Evolutionary conservation across 768 basidiomycete genomes (phyloP).

Genomic region (Rhizopogon vesiculosus): DNA sequence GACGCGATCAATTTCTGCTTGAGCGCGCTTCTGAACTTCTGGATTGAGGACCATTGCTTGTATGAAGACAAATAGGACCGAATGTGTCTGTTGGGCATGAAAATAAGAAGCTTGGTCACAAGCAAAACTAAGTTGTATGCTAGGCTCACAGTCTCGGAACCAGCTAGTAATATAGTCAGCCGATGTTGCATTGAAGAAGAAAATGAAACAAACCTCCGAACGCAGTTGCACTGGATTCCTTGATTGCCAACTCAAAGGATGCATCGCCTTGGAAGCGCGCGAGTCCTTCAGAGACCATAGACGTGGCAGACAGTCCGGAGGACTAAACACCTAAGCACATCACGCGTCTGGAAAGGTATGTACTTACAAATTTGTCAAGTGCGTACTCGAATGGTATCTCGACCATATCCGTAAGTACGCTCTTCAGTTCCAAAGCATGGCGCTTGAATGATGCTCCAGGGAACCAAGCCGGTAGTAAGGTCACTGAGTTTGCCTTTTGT

Average conservation of each 20-base stretch:
- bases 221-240: slow-evolving; percentile 6
- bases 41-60: slow-evolving; percentile 14
- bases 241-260: slow-evolving; percentile 1
- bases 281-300: slow-evolving; percentile 27
- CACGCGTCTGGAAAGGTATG: neutral
- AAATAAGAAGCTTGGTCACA: neutral
- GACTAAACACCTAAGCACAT: slow-evolving; percentile 14
- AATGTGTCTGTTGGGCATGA: slow-evolving; percentile 4
- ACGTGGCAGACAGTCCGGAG: slow-evolving; percentile 25
- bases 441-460: slow-evolving; percentile 42
- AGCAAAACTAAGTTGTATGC: neutral
- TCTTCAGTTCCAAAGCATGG: slow-evolving; percentile 34
- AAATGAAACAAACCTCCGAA: slow-evolving; percentile 3
- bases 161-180: neutral
- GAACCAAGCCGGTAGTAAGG: slow-evolving; percentile 41
- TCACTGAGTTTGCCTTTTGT: slow-evolving; percentile 23
- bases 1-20: slow-evolving; percentile 11
- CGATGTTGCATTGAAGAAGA: neutral
- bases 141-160: slow-evolving; percentile 2
- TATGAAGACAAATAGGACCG: slow-evolving; percentile 5
- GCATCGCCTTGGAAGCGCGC: neutral
- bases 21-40: slow-evolving; percentile 7
- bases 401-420: slow-evolving; percentile 13
- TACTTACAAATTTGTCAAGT: slow-evolving; percentile 3
- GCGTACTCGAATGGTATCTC: slow-evolving; percentile 6